Evolutionary conservation across 2,329 filamentous ascomycete species (phyloP).

Genomic region (Fusarium agapanthi): DNA sequence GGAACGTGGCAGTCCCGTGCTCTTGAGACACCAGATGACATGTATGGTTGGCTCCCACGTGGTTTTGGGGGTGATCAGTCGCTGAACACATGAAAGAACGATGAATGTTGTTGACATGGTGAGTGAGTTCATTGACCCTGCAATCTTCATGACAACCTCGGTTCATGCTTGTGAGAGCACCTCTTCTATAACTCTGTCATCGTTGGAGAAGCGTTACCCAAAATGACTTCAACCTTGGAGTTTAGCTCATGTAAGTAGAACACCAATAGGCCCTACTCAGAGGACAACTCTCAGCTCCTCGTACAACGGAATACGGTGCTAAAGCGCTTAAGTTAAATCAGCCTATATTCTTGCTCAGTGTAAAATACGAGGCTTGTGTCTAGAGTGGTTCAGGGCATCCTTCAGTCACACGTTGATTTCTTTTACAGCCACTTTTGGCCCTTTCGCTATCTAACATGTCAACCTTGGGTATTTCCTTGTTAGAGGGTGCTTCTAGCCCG

Average conservation of each 20-base stretch:
- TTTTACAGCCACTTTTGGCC: neutral
- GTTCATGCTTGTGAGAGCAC: neutral
- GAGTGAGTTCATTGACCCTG: neutral
- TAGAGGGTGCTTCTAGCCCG: neutral
- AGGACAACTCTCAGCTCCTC: neutral
- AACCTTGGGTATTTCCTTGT: neutral
- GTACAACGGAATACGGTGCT: too few species aligned
- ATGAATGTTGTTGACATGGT: neutral
- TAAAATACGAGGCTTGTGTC: neutral
- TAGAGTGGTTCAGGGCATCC: neutral
- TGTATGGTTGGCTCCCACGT: conserved; percentile 7
- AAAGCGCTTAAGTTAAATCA: too few species aligned
- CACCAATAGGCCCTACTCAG: neutral
- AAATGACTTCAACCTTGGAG: neutral
- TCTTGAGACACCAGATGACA: conserved; percentile 14
- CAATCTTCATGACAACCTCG: neutral
- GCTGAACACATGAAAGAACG: neutral
- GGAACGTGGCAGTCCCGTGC: neutral
- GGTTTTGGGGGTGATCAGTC: neutral
- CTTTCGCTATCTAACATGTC: neutral
- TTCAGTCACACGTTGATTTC: neutral
- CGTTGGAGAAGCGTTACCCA: neutral
- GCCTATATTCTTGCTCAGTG: too few species aligned
- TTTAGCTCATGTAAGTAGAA: neutral
- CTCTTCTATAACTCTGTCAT: too few species aligned